Evolutionary conservation across 2,329 filamentous ascomycete species (phyloP).

Genomic region (Helminthosporium solani): DNA sequence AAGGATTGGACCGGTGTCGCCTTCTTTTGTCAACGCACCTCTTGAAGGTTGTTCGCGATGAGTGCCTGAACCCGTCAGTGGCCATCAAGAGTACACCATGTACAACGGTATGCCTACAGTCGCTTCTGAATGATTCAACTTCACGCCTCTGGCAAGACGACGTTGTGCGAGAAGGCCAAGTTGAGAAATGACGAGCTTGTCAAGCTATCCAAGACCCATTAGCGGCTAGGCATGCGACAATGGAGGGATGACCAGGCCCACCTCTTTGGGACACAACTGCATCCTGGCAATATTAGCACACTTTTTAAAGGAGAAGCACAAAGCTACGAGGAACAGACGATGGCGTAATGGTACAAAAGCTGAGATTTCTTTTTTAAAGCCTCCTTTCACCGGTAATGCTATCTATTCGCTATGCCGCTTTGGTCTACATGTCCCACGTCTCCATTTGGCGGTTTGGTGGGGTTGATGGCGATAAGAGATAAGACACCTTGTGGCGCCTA

Average conservation of each 20-base stretch:
- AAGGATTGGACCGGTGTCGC: no score
- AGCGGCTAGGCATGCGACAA: constrained; percentile 17
- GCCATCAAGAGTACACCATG: no score
- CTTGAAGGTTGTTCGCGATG: constrained; percentile 86
- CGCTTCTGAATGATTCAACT: constrained; percentile 87
- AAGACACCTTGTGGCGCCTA: constrained; percentile 1
- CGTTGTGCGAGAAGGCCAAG: constrained; percentile 84
- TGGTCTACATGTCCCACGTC: background rate
- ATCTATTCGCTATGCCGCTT: background rate
- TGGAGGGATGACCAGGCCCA: constrained; percentile 16
- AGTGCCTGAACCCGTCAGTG: constrained; percentile 59
- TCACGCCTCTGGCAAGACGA: constrained; percentile 81
- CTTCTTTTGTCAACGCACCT: constrained; percentile 59
- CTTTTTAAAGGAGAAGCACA: no score
- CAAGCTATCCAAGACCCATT: constrained; percentile 61
- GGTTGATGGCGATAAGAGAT: background rate
- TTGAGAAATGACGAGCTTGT: constrained; percentile 93
- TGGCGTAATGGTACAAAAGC: no score
- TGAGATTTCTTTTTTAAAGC: no score
- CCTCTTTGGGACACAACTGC: constrained; percentile 43
- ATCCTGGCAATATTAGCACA: no score
- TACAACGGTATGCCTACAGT: constrained; percentile 56
- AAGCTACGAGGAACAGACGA: no score
- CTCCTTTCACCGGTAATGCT: no score
- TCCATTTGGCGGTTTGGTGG: background rate